A percentile compares a stretch with the other conserved stretches of the same genome.
These are phyloP conservation scores for Arxiozyma telluris DNA, from an alignment of 1,139 yeast species.

Conservation along the genomic window DNA sequence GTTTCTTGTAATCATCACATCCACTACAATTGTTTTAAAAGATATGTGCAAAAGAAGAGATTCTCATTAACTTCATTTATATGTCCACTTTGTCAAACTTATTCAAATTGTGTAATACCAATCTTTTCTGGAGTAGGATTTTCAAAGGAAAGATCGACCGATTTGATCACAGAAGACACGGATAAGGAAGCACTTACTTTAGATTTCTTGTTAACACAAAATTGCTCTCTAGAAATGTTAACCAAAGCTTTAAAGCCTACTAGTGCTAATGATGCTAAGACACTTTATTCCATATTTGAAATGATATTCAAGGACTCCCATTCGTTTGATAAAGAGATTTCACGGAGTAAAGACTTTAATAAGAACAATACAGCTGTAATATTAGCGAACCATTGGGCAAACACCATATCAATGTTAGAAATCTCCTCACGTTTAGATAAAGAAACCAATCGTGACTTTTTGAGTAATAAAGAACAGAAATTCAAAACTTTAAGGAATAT, in stretches of 20 bases:
- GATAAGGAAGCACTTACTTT: slow-evolving; percentile 5
- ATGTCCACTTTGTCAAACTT: slow-evolving; percentile 61
- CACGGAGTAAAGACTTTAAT: slow-evolving; percentile 12
- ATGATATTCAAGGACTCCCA: slow-evolving; percentile 15
- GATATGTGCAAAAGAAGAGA: slow-evolving; percentile 31
- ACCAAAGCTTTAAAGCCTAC: slow-evolving; percentile 12
- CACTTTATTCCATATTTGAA: slow-evolving; percentile 15
- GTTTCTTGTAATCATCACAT: slow-evolving; percentile 65
- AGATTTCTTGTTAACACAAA: slow-evolving; percentile 8
- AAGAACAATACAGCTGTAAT: slow-evolving; percentile 15
- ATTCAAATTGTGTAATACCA: slow-evolving; percentile 36
- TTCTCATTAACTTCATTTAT: slow-evolving; percentile 30
- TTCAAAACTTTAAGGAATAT: slow-evolving; percentile 28
- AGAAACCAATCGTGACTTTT: slow-evolving; percentile 32
- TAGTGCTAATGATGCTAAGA: slow-evolving; percentile 11
- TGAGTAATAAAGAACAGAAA: slow-evolving; percentile 31
- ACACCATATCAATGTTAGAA: slow-evolving; percentile 51
- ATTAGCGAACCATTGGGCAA: slow-evolving; percentile 37
- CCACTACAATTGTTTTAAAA: slow-evolving; percentile 48
- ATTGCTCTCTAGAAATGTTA: slow-evolving; percentile 10
- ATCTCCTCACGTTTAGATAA: slow-evolving; percentile 42
- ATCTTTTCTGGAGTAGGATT: slow-evolving; percentile 8
- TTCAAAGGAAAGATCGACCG: background rate
- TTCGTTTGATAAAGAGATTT: slow-evolving; percentile 19
- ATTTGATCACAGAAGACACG: slow-evolving; percentile 6